Percentiles rank a stretch among this genome's conserved stretches.
phyloP scores from a whole-genome alignment of 1,284 basidiomycete species.

The Pseudozyma flocculosa region DNA sequence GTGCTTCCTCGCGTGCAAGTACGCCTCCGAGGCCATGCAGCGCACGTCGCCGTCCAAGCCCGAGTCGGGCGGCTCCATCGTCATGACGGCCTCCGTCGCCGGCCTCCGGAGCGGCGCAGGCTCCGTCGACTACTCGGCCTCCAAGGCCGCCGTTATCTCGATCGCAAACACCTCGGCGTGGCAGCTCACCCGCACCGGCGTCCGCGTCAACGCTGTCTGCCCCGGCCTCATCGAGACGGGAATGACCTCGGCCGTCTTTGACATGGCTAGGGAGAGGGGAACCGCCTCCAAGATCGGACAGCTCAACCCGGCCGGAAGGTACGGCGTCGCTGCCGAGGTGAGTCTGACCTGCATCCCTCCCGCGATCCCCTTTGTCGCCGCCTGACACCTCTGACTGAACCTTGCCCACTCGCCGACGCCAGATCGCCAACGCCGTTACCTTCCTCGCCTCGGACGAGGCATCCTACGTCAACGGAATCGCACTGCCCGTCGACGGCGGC shows the following conservation, averaged over 20 bases:
- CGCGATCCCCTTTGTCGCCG: too few relatives aligned
- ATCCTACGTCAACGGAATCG: slow-evolving; percentile 86
- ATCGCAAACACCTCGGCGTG: slow-evolving; percentile 78
- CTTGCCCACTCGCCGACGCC: slow-evolving; percentile 4
- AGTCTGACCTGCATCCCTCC: slow-evolving; percentile 49
- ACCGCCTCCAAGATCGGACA: slow-evolving; percentile 76
- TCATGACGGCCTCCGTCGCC: slow-evolving; percentile 89
- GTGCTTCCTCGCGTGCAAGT: slow-evolving; percentile 87
- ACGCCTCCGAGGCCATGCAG: slow-evolving; percentile 79
- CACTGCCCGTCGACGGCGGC: slow-evolving; percentile 82
- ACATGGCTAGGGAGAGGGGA: slow-evolving; percentile 73
- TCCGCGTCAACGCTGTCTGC: slow-evolving; percentile 86
- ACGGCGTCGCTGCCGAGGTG: slow-evolving; percentile 51
- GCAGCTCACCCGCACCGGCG: slow-evolving; percentile 76
- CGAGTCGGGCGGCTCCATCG: slow-evolving; percentile 75
- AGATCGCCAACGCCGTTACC: slow-evolving; percentile 78
- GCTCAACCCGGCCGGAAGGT: slow-evolving; percentile 78
- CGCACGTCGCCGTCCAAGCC: slow-evolving; percentile 66
- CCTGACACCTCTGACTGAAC: too few relatives aligned
- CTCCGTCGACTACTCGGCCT: slow-evolving; percentile 71
- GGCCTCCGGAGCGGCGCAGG: slow-evolving; percentile 84
- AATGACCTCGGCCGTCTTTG: slow-evolving; percentile 76
- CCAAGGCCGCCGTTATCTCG: slow-evolving; percentile 64
- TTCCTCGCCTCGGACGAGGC: slow-evolving; percentile 85
- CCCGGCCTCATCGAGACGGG: slow-evolving; percentile 88